Evolutionary conservation across 441 rosid genomes (phyloP), one percentile per base, ranked within the genome.

Genomic region (Pelargonium cotyledonis): DNA sequence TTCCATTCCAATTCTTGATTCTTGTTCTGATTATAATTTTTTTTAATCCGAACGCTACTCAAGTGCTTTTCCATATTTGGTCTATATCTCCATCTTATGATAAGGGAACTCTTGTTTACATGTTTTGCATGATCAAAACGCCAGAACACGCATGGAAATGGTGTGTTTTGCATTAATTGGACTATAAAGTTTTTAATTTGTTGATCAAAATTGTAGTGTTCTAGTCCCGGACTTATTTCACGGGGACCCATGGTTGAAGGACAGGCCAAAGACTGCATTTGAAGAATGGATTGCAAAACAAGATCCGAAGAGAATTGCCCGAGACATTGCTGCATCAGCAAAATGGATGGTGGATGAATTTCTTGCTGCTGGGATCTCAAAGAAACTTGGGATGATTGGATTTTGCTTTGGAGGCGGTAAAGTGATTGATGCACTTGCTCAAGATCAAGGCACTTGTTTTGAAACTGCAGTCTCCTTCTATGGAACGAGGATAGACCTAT

Each of bases 191-290:
- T 65, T 7, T 38, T 1, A 2, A 11, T 43, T 65, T 65, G 6
- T 51, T 51, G 19, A 51, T 51, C 58, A 51, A 62, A 46, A 41
- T 16, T 76, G 82, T 83, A 92, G 96, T 77, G 96, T 92, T 63
- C 85, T 92, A 68, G 91, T 89, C 64, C 96, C 96, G 1, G 96
- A 92, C 82, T 73, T 92, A 60, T 92, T 90, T 74, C 88, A 87
- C 21, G 94, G 96, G 9, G 88, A 89, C 68, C 90, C 96, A 29
- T 89, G 96, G 96, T 72, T 80, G 7, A 80, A 84, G 70, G 79
- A 76, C 77, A 57, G 72, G 67, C 85, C 89, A 7, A 70, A 44
- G 68, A 6, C 82, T 6, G 63, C 46, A 63, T 78, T 75, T 43
- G 87, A 88, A 66, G 79, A 82, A 35, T 92, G 96, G 97, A 70